Evolutionary conservation across 2,329 filamentous ascomycete species (phyloP), one percentile per base, ranked within the genome.

Genomic region (Claviceps sp.): DNA sequence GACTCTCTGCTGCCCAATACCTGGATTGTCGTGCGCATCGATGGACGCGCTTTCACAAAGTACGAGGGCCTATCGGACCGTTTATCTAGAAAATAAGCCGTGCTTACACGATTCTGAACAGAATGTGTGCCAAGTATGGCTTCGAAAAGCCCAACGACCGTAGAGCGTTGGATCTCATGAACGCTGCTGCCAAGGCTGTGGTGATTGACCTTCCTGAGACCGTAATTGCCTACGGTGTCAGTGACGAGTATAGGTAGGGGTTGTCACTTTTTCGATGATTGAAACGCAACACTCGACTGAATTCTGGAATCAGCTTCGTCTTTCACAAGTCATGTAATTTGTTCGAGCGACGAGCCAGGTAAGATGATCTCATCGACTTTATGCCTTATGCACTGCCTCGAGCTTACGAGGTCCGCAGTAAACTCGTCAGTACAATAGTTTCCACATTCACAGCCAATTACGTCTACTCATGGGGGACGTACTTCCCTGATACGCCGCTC

Each of bases 11-110:
- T 97, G 22, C 88, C 84, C 51, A 95, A 94, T 64, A 97, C 91
- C 26, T 98, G 90, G 89, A 85, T 97, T 52, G 89, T 97, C 20
- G 83, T 98, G 52, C 84, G 93, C 54, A 84, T 98, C 62, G 93
- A 98, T 69, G 93, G 93, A 24, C 79, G 91, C 57, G 90, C 89
- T 18, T 98, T 98, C 69, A 93, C 90, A 62, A 96, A 95, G 89
- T 94, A 72, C 16, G 26, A 20, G 11, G 14, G 36, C n/a, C 20
- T 13, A 14, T 13, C 7, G 5, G 2, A 20, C 6, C 7, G 3
- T 5, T 30, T 3, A 20, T 1, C 8, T 11, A 14, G 20, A 26
- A n/a, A 7, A 14, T 5, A 43, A 13, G 41, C 11, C 41, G 38
- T 22, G 13, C 55, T 65, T 44, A 59, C 50, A 11, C 22, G 7